Conservation (phyloP, 257 asterid genomes). For the Nicotiana obtusifolia region DNA sequence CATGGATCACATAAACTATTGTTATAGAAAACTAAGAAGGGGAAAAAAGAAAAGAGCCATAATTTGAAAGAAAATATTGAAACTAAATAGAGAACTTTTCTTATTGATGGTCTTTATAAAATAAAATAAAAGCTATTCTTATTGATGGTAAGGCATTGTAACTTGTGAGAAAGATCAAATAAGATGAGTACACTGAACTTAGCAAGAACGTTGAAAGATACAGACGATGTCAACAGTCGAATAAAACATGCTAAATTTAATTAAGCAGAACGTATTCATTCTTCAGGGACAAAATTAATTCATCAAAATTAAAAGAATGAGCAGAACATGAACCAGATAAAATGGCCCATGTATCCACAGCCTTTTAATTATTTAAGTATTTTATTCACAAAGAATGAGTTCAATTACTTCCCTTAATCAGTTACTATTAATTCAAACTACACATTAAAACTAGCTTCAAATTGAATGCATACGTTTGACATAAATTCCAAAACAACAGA, state of each 20-base stretch:
- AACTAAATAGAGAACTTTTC: neutral
- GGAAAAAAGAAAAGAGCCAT: neutral
- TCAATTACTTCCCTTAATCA: neutral
- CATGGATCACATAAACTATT: neutral
- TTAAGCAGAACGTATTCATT: neutral
- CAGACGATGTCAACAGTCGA: neutral
- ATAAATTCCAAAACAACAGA: neutral
- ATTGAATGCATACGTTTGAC: neutral
- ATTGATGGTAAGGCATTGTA: neutral
- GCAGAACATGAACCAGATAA: neutral
- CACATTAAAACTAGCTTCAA: neutral
- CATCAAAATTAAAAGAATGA: neutral
- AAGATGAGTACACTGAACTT: neutral
- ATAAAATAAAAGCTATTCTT: too few relatives aligned
- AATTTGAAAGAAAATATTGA: neutral
- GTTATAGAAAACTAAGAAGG: neutral
- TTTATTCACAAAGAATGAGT: neutral
- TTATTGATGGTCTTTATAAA: neutral
- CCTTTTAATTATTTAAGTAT: neutral
- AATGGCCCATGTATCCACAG: neutral
- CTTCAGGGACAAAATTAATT: too few relatives aligned
- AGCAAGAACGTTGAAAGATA: neutral
- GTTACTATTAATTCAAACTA: neutral
- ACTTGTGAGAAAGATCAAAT: neutral
- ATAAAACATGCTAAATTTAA: neutral